These are phyloP conservation scores for Kitagawia praeruptora DNA, from an alignment of 129 eudicot species.

Conservation along the genomic window DNA sequence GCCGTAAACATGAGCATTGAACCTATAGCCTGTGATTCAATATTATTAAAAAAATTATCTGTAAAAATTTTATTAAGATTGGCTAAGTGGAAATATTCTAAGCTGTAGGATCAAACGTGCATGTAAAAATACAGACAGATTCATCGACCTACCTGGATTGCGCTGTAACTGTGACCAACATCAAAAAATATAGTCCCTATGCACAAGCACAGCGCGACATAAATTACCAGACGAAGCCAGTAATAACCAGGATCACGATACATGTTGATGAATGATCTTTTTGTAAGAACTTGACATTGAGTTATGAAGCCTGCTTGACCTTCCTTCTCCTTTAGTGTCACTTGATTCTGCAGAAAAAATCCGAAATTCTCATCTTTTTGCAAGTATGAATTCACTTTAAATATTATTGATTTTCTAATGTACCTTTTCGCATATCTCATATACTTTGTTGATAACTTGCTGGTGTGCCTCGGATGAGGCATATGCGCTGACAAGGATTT, in stretches of 20 bases:
- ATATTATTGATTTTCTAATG: not conserved
- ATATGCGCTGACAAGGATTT: conserved; percentile 13
- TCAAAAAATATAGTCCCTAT: conserved; percentile 49
- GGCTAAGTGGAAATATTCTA: not conserved
- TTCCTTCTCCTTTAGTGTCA: conserved; percentile 21
- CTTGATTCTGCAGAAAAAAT: conserved; percentile 18
- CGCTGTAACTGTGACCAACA: conserved; percentile 37
- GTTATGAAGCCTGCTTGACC: conserved; percentile 45
- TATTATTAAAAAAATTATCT: not conserved
- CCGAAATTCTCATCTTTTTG: not conserved
- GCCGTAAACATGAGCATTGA: conserved; percentile 69
- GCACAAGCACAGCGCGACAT: conserved; percentile 36
- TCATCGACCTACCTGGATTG: conserved; percentile 40
- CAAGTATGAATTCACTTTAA: not conserved
- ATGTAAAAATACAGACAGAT: not conserved
- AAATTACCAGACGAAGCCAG: conserved; percentile 56
- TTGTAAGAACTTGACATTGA: conserved; percentile 50
- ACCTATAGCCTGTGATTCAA: conserved; percentile 49
- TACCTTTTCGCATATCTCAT: conserved; percentile 18
- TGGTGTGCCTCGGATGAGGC: conserved; percentile 17
- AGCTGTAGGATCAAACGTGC: not conserved
- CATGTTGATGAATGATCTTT: conserved; percentile 59
- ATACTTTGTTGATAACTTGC: conserved; percentile 12
- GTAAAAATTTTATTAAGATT: not conserved
- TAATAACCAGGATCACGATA: conserved; percentile 60